Percentiles rank a stretch among this genome's conserved stretches.
Evolutionary conservation across 495 filamentous ascomycete species (phyloP).

Genomic region (Glutinoglossum americanum): DNA sequence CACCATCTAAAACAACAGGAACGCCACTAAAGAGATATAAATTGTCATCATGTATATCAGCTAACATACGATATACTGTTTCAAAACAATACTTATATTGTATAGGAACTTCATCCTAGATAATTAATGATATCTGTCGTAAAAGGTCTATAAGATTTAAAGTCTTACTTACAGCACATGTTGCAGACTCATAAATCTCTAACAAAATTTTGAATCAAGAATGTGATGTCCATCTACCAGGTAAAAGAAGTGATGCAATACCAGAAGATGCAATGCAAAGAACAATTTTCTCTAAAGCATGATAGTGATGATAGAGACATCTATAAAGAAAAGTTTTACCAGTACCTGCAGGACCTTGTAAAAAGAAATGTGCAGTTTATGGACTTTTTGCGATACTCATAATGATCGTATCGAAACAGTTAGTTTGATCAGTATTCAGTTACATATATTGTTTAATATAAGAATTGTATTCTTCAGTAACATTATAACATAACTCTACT

Average conservation of each 20-base stretch:
- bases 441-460: too few species aligned
- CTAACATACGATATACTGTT: neutral
- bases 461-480: too few species aligned
- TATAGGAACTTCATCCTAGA: neutral
- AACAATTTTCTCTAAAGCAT: constrained; percentile 6
- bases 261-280: constrained; percentile 9
- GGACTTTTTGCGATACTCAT: neutral
- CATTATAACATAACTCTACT: too few species aligned
- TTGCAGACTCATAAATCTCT: constrained; percentile 4
- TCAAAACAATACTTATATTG: neutral
- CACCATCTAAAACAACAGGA: neutral
- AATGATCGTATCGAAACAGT: too few species aligned
- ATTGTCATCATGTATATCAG: neutral
- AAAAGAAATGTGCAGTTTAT: too few species aligned
- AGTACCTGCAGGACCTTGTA: too few species aligned
- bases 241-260: constrained; percentile 7
- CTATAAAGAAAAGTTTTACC: too few species aligned
- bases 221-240: constrained; percentile 3
- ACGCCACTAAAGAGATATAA: neutral
- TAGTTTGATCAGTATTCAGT: too few species aligned
- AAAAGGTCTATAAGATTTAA: neutral
- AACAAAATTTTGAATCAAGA: constrained; percentile 9
- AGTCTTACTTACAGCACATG: constrained; percentile 5
- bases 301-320: constrained; percentile 6
- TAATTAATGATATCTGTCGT: neutral